phyloP scores from a whole-genome alignment of 177 flowering plant species.

The Vitis hybrid region DNA sequence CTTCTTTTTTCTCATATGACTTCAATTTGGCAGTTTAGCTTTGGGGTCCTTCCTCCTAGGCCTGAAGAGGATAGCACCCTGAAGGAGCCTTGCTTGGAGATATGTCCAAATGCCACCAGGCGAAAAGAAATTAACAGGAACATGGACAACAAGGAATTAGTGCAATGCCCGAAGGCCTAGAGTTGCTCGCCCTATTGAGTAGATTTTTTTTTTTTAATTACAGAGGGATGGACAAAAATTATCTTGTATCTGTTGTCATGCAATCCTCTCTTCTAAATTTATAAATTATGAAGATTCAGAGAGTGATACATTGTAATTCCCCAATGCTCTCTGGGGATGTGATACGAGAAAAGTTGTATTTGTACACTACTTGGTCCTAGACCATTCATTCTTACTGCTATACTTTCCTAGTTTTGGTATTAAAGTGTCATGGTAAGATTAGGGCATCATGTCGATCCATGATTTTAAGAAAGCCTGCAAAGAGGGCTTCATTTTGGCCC shows the following conservation, averaged over 20 bases:
- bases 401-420: no score
- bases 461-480: no score
- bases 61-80: constrained; percentile 56
- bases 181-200: not conserved
- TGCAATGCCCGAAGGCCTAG: constrained; percentile 64
- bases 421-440: no score
- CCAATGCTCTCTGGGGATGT: no score
- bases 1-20: not conserved
- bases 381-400: no score
- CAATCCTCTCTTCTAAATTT: not conserved
- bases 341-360: no score
- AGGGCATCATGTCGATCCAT: no score
- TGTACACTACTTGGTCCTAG: no score
- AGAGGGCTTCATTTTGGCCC: no score
- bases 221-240: not conserved
- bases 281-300: no score
- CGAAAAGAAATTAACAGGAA: constrained; percentile 33
- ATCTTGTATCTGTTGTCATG: not conserved
- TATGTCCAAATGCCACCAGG: constrained; percentile 67
- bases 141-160: constrained; percentile 6
- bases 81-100: constrained; percentile 77
- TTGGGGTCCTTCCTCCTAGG: constrained; percentile 65
- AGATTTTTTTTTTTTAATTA: not conserved
- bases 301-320: no score
- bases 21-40: constrained; percentile 61